Conservation (phyloP, 2,329 filamentous ascomycete genomes). For the Cordyceps tenuipes region DNA sequence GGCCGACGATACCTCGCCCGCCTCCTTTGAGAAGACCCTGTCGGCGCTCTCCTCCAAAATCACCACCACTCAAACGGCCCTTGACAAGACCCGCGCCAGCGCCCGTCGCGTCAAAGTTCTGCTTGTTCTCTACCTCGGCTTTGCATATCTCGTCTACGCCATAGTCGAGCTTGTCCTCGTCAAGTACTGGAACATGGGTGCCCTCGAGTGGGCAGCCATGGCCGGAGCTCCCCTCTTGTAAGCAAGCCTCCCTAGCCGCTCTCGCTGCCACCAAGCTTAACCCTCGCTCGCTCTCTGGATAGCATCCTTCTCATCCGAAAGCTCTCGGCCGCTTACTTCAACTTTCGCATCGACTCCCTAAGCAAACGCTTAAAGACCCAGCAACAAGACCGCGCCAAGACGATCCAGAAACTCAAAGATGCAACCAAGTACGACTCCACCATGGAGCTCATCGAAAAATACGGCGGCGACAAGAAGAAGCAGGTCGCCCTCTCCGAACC, state of each 20-base stretch:
- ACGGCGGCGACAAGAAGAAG: slow-evolving; percentile 60
- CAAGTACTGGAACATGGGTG: slow-evolving; percentile 69
- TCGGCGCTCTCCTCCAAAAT: slow-evolving; percentile 79
- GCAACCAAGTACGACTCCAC: slow-evolving; percentile 96
- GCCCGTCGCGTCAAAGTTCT: slow-evolving; percentile 75
- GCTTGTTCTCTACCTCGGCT: slow-evolving; percentile 82
- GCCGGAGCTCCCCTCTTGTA: slow-evolving; percentile 72
- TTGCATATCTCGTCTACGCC: slow-evolving; percentile 81
- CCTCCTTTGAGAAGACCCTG: slow-evolving; percentile 87
- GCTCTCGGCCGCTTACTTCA: slow-evolving; percentile 62
- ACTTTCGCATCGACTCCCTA: slow-evolving; percentile 67
- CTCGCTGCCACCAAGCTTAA: slow-evolving; percentile 14
- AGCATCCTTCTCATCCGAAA: slow-evolving; percentile 76
- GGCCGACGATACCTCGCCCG: slow-evolving; percentile 74
- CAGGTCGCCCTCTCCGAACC: slow-evolving; percentile 20
- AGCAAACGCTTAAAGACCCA: slow-evolving; percentile 63
- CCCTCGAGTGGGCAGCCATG: slow-evolving; percentile 70
- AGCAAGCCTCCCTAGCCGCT: slow-evolving; percentile 19
- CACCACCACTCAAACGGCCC: slow-evolving; percentile 58
- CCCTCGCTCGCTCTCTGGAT: slow-evolving; percentile 2
- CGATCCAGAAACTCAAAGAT: slow-evolving; percentile 88
- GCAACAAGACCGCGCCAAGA: slow-evolving; percentile 70
- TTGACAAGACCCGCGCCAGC: slow-evolving; percentile 64
- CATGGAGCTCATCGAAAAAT: slow-evolving; percentile 86
- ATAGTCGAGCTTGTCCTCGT: slow-evolving; percentile 78